Conservation (phyloP, 306 rosid species). For the Benincasa hispida region DNA sequence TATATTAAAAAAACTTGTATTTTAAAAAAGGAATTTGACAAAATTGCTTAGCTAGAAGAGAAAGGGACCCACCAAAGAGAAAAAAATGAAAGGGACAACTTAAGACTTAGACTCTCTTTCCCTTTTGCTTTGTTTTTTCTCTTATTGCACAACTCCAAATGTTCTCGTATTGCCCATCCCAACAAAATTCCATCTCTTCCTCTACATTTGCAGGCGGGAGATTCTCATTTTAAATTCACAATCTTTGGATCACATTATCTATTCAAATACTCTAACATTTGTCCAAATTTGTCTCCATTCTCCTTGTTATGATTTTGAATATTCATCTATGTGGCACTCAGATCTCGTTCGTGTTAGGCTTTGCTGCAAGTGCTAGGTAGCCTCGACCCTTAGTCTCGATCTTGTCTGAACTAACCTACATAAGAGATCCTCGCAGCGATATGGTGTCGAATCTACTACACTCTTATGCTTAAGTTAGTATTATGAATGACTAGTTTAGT, state of each 20-base stretch:
- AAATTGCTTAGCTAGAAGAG: neutral
- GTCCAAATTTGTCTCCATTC: neutral
- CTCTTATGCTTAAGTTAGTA: too few species aligned
- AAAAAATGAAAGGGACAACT: neutral
- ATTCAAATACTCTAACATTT: neutral
- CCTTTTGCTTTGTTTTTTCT: neutral
- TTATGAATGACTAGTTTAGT: too few species aligned
- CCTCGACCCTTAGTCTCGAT: too few species aligned
- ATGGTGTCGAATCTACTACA: too few species aligned
- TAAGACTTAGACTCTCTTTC: neutral
- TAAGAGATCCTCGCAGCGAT: too few species aligned
- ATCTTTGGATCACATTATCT: neutral
- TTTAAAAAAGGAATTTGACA: neutral
- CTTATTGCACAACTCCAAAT: neutral
- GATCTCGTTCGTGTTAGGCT: too few species aligned
- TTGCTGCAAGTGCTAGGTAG: too few species aligned
- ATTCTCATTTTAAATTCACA: neutral
- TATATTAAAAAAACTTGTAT: too few species aligned
- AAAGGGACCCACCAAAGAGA: neutral
- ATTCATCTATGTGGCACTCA: too few species aligned
- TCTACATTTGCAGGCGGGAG: neutral
- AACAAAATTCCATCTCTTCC: neutral
- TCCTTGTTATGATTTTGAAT: neutral
- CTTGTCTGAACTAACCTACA: too few species aligned
- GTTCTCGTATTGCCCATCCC: neutral